Base-by-base conservation (phyloP, 169 alveolate genomes). In the Plasmodium coatneyi region DNA sequence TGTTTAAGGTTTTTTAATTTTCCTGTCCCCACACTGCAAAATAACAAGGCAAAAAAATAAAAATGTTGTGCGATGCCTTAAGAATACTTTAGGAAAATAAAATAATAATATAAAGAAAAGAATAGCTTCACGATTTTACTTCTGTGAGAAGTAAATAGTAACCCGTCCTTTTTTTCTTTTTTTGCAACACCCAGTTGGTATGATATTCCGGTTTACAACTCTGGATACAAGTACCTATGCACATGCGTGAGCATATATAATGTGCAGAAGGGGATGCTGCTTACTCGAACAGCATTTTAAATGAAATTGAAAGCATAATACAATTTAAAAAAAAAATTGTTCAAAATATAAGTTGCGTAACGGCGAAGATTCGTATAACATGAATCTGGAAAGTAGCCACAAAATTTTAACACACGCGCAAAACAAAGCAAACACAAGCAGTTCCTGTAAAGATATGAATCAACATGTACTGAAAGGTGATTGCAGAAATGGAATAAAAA, bases 341-440 rank as follows among this genome's bases (percentile, higher is more conserved):
- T 41, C 19, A 80, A 28, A 52, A 30, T 52, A 81, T 49, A 79
- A 41, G 56, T 32, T 43, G 3, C 4, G 28, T n/a, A 81, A 56
- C 39, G 80, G 39, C 71, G 32, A 81, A 22, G 89, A 28, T 30
- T 36, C 54, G 52, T 14, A 81, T 81, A 81, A 81, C 70, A 81
- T 52, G 52, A 14, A 30, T 28, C 28, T 81, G 70, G 60, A 32
- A 81, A 81, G 19, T 25, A 71, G 34, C 19, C 10, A 81, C 54
- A 56, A 49, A 28, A 41, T 16, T 16, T 5, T 28, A 56, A 30
- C 36, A n/a, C 56, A 41, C 32, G 43, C 74, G 43, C 39, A 54
- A 81, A 81, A 81, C 39, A n/a, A 70, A 81, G 60, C 52, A 30
- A 81, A 56, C 32, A 70, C 36, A 32, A 22, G 54, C n/a, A n/a